Evolutionary conservation across 2,329 filamentous ascomycete genomes (phyloP).

Genomic region (Paracorniculantispora psalliotae): DNA sequence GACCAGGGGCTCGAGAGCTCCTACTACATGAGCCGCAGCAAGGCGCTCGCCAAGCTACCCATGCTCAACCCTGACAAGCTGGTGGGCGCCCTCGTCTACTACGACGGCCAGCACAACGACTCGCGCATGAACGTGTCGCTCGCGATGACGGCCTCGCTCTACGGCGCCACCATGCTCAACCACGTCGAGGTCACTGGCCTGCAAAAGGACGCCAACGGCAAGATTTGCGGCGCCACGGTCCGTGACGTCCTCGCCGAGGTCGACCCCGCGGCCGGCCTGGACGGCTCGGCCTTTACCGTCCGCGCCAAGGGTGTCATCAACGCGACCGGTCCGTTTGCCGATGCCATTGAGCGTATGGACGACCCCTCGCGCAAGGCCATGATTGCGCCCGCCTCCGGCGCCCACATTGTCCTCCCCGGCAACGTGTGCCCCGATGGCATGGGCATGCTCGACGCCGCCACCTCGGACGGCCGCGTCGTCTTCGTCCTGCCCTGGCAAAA

Average conservation of each 20-base stretch:
- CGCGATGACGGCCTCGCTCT: constrained; percentile 73
- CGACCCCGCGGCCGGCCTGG: constrained; percentile 48
- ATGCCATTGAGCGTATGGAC: constrained; percentile 76
- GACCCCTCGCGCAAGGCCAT: constrained; percentile 64
- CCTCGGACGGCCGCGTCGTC: constrained; percentile 80
- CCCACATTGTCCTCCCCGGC: constrained; percentile 77
- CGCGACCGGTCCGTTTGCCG: constrained; percentile 76
- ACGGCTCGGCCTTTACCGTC: constrained; percentile 55
- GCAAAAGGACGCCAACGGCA: constrained; percentile 65
- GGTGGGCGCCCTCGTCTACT: constrained; percentile 77
- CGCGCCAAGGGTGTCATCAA: constrained; percentile 78
- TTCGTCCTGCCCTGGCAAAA: constrained; percentile 87
- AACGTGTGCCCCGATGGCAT: constrained; percentile 75
- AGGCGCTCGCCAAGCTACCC: constrained; percentile 72
- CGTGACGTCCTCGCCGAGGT: constrained; percentile 56
- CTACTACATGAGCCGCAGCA: constrained; percentile 73
- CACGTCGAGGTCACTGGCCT: constrained; percentile 73
- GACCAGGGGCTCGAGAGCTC: constrained; percentile 79
- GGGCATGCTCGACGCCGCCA: constrained; percentile 75
- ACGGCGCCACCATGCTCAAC: constrained; percentile 75
- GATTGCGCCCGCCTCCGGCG: constrained; percentile 73
- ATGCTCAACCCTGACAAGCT: constrained; percentile 70
- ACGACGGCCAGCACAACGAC: constrained; percentile 83
- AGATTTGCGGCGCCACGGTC: constrained; percentile 60
- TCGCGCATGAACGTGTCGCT: constrained; percentile 83